Conservation (phyloP, 495 filamentous ascomycete genomes). For the Penicillium desertorum region DNA sequence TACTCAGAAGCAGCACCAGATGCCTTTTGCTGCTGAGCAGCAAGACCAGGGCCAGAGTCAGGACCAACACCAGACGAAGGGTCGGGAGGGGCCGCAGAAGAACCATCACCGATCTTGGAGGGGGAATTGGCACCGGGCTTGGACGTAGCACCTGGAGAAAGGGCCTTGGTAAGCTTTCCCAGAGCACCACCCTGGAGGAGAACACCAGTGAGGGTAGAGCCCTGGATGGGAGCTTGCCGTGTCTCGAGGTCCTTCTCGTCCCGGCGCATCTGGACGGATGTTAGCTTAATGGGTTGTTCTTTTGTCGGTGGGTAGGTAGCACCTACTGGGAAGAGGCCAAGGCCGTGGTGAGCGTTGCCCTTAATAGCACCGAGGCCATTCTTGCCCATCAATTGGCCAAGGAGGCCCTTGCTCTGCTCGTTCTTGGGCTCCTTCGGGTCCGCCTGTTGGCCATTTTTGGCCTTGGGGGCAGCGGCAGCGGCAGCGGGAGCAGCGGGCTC, state of each 20-base stretch:
- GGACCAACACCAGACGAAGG: conserved; percentile 12
- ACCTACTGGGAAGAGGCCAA: conserved; percentile 28
- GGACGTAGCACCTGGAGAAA: conserved; percentile 11
- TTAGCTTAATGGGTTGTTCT: conserved; percentile 6
- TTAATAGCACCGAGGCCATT: conserved; percentile 23
- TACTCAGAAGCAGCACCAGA: conserved; percentile 1
- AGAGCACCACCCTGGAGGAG: conserved; percentile 22
- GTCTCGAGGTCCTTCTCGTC: conserved; percentile 17
- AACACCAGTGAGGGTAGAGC: conserved; percentile 23
- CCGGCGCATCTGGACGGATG: conserved; percentile 20
- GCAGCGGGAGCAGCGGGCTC: not conserved
- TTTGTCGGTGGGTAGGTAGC: not conserved
- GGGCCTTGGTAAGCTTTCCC: conserved; percentile 16
- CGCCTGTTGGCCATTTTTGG: not conserved
- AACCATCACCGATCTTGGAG: not conserved
- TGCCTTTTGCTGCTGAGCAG: not conserved
- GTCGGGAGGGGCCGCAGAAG: conserved; percentile 5
- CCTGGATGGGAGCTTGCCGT: conserved; percentile 24
- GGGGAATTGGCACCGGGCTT: not conserved
- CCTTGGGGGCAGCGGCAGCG: conserved; percentile 2
- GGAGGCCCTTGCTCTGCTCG: conserved; percentile 3
- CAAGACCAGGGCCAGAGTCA: conserved; percentile 9
- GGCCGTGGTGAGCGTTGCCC: conserved; percentile 24
- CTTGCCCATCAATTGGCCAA: conserved; percentile 16
- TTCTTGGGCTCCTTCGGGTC: not conserved